Evolutionary conservation across 1,284 basidiomycete species (phyloP), one percentile per base, ranked within the genome.

Genomic region (Trametes hirsuta): DNA sequence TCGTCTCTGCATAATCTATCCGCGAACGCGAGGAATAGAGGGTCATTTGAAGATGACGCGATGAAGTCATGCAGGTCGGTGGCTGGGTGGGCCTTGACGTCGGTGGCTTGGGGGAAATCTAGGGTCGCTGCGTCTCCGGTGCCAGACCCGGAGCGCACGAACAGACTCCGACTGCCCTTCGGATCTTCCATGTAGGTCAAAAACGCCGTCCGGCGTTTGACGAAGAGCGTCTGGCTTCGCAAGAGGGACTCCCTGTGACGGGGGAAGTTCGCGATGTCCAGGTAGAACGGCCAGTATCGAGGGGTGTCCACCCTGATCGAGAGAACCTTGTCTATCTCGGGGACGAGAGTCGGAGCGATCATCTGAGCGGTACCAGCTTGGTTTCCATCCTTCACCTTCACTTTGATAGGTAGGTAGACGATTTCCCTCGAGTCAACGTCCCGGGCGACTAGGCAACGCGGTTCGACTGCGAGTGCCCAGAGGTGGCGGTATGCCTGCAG

Each of bases 391-490:
- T 79, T 83, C 61, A 91, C 81, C 48, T 87, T 88, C 65, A 97
- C 85, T 74, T 95, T 96, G 71, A 97, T 83, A 0, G 95, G 96
- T 0, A 98, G 82, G 73, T 95, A 96, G 14, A 96, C 92, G 0
- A 94, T 87, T 71, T 97, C 93, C 14, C 85, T 84, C 2, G 92
- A 94, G 68, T 97, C 95, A 36, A 97, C 91, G 68, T 98, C 95
- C 39, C 93, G 85, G 0, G 94, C 93, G 39, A 96, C 85, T 11
- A 99, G 80, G 72, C 96, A 96, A 47, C 97, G 80, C 3, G 97
- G 96, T 69, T 99, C 96, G 14, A 93, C 90, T 0, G 97, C 97
- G 39, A 99, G 80, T 2, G 93, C 93, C 97, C 97, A 99, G 30
- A 99, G 77, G 74, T 99, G 97, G 4, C 97, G 86, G 63, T 96